These are phyloP conservation scores for Aspergillus wentii DNA, from an alignment of 495 filamentous ascomycete genomes.

Conservation along the genomic window DNA sequence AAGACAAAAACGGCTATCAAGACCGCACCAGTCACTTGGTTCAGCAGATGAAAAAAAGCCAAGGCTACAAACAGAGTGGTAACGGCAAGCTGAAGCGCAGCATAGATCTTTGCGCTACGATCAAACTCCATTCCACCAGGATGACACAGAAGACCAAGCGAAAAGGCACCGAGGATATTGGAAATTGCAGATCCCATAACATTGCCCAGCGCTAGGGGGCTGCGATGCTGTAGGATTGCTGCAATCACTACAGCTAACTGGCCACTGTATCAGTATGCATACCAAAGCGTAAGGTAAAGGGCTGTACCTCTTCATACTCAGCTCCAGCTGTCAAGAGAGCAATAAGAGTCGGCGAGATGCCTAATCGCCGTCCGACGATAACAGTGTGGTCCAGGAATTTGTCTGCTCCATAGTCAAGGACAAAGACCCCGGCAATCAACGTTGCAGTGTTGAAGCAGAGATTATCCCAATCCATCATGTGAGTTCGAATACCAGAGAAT, in stretches of 20 bases:
- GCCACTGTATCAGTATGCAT: not conserved
- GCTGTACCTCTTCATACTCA: constrained; percentile 51
- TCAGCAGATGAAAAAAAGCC: constrained; percentile 16
- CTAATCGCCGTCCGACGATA: constrained; percentile 39
- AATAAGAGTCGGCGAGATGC: constrained; percentile 44
- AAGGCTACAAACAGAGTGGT: constrained; percentile 34
- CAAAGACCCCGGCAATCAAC: constrained; percentile 11
- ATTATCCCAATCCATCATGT: constrained; percentile 5
- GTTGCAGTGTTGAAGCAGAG: constrained; percentile 12
- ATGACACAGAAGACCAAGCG: constrained; percentile 44
- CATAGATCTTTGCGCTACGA: constrained; percentile 44
- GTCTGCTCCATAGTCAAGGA: constrained; percentile 17
- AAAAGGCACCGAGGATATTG: constrained; percentile 54
- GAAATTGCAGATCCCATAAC: constrained; percentile 51
- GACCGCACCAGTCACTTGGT: constrained; percentile 28
- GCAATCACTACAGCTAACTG: constrained; percentile 51
- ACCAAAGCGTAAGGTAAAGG: not conserved
- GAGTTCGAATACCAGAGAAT: too few species aligned
- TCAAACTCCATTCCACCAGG: constrained; percentile 29
- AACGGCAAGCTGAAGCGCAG: constrained; percentile 26
- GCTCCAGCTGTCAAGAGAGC: constrained; percentile 50
- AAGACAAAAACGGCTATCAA: constrained; percentile 38
- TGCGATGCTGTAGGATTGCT: constrained; percentile 38
- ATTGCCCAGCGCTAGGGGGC: constrained; percentile 51
- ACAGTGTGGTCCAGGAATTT: constrained; percentile 50